Evolutionary conservation across 83 land plant species (phyloP).

Genomic region (Isoetes engelmannii): DNA sequence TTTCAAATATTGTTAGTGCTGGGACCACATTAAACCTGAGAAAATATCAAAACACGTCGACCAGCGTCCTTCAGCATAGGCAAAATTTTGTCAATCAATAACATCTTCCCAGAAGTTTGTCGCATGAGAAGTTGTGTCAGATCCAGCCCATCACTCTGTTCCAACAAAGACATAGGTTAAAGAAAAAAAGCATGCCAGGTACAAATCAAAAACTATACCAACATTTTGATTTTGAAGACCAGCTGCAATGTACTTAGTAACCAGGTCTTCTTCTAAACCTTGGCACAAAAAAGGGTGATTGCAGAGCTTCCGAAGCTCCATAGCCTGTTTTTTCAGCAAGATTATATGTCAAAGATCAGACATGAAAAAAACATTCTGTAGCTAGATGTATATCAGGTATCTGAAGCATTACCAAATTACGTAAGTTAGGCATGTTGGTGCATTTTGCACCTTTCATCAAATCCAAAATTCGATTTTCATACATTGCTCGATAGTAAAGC

Average conservation of each 20-base stretch:
- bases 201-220: background rate
- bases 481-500: conserved; percentile 28
- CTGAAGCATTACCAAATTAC: conserved; percentile 24
- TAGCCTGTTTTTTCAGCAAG: conserved; percentile 16
- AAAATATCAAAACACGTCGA: conserved; percentile 36
- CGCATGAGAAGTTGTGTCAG: conserved; percentile 7
- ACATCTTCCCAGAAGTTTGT: conserved; percentile 37
- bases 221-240: background rate
- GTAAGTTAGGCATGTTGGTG: conserved; percentile 30
- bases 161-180: background rate
- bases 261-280: conserved; percentile 27
- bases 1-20: too few species aligned
- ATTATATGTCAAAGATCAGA: background rate
- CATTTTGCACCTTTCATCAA: conserved; percentile 24
- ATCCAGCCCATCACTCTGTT: background rate
- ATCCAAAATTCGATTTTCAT: conserved; percentile 26
- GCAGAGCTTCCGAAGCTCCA: conserved; percentile 35
- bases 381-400: background rate
- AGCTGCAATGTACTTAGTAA: conserved; percentile 12
- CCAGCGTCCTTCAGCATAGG: conserved; percentile 32
- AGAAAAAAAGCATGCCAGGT: background rate
- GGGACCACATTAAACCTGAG: conserved; percentile 22
- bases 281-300: conserved; percentile 35
- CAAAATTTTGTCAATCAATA: conserved; percentile 28
- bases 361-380: background rate